Evolutionary conservation across 1,139 yeast genomes (phyloP), one percentile per base, ranked within the genome.

Genomic region (Meyerozyma guilliermondii): DNA sequence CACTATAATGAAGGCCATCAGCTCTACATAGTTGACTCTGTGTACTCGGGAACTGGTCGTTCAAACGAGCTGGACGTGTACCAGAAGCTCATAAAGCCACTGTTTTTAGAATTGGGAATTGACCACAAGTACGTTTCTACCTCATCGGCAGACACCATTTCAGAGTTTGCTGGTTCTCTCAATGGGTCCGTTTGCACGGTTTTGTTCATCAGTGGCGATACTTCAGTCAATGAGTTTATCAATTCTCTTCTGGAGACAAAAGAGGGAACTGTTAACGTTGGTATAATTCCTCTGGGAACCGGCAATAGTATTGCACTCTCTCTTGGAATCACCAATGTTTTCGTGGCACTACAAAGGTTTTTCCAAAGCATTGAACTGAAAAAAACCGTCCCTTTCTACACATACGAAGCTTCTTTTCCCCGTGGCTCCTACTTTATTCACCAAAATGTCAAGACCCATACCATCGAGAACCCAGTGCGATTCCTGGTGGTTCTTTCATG

Each of bases 281-380:
- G 20, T 3, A 47, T 46, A 4, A 64, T 89, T 18, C 95, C 97
- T 0, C 71, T 81, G 43, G 98, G 98, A 1, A 83, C 96, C 0
- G 97, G 96, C 0, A 89, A 89, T 56, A 89, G 95, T 7, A 66
- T 87, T 43, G 78, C 88, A 2, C 73, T 78, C 16, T 82, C 95
- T 0, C 53, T 83, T 8, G 81, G 79, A 1, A 54, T 80, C 14
- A 49, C 51, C 0, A 53, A 55, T 11, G 67, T 68, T 23, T 61
- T 73, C 2, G 54, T 70, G 5, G 66, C 68, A 0, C 68, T 84
- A 1, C 56, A 70, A 5, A 63, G 65, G 28, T 63, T 78, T 5
- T 55, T 84, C 10, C 42, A 48, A 2, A 67, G 66, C 3, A 29
- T 43, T 0, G 46, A 52, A 10, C 47, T 46, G 9, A 39, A 38